Base-by-base conservation (phyloP, 1,284 basidiomycete species). In the Leucoagaricus sp. region DNA sequence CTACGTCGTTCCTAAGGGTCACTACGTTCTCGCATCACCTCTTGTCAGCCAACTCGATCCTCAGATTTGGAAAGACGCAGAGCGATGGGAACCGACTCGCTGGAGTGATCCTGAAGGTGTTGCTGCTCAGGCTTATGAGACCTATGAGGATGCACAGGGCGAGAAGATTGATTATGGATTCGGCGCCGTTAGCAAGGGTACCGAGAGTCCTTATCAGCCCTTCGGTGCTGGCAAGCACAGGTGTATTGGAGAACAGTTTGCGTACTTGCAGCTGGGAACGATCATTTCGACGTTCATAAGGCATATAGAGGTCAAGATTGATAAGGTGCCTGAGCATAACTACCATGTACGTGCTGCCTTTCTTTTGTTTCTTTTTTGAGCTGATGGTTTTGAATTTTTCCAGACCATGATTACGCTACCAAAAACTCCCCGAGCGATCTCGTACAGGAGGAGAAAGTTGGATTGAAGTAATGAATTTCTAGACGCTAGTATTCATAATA, bases 91-190 rank as follows among this genome's bases (percentile, higher is more conserved):
- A 55, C 94, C 94, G 0, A 69, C 77, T 23, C 81, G 96, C 59
- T 99, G 96, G 96, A 81, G 82, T 49, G 93, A 95, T 62, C 80
- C 84, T 52, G 82, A 86, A 54, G 87, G 91, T 65, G 81, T 89
- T 52, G 93, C 91, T 8, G 84, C 84, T 21, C 80, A 87, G 64
- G 92, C 93, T 25, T 84, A 86, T 65, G 85, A 85, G 66, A 76
- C 80, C 61, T 93, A 95, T 69, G 73, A 79, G 51, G 91, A 92
- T 64, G 85, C 84, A 63, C 75, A 74, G 29, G 91, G 89, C 52
- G 93, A 96, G 71, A 94, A 94, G 77, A 81, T 97, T 58, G 96
- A 99, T 73, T 99, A 91, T 66, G 97, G 96, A 0, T 99, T 94
- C 71, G 97, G 96, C 53, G 84, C 84, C 65, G 93, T 97, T 44